Conservation (phyloP, 108 stramenopile genomes). For the Pseudonitzschia multiseries region DNA sequence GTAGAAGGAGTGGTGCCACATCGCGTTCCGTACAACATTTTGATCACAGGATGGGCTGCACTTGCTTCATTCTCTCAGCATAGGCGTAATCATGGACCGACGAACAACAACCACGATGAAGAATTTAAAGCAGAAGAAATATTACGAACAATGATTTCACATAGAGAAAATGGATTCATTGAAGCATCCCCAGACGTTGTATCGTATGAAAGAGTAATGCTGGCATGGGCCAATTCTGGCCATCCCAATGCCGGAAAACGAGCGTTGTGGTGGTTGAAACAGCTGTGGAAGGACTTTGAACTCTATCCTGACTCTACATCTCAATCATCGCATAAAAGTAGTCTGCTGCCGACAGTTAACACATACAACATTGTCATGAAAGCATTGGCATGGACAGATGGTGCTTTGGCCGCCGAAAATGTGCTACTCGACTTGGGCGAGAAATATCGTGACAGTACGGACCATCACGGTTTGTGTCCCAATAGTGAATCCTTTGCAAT, state of each 20-base stretch:
- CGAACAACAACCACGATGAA: neutral
- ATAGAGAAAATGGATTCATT: conserved; percentile 32
- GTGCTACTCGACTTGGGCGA: conserved; percentile 62
- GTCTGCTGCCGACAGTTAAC: conserved; percentile 38
- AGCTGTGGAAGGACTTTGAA: conserved; percentile 56
- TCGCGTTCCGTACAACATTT: conserved; percentile 67
- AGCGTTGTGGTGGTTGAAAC: conserved; percentile 68
- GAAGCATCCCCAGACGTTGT: conserved; percentile 53
- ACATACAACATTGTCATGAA: conserved; percentile 75
- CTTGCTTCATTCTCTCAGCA: conserved; percentile 40
- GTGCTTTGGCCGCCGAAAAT: conserved; percentile 60
- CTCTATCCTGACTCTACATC: conserved; percentile 17
- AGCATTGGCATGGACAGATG: conserved; percentile 39
- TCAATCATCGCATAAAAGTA: conserved; percentile 11
- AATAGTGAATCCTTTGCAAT: conserved; percentile 68
- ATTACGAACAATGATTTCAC: conserved; percentile 56
- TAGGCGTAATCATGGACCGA: conserved; percentile 8
- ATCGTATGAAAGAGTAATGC: conserved; percentile 66
- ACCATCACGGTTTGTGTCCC: conserved; percentile 36
- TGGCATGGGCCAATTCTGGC: conserved; percentile 63
- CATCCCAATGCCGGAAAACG: conserved; percentile 53
- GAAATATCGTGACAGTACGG: conserved; percentile 25
- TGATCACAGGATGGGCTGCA: conserved; percentile 57
- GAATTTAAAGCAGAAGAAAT: conserved; percentile 64
- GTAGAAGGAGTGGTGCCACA: conserved; percentile 43